Conservation (phyloP, 768 basidiomycete species). For the Boletus subcaerulescens region DNA sequence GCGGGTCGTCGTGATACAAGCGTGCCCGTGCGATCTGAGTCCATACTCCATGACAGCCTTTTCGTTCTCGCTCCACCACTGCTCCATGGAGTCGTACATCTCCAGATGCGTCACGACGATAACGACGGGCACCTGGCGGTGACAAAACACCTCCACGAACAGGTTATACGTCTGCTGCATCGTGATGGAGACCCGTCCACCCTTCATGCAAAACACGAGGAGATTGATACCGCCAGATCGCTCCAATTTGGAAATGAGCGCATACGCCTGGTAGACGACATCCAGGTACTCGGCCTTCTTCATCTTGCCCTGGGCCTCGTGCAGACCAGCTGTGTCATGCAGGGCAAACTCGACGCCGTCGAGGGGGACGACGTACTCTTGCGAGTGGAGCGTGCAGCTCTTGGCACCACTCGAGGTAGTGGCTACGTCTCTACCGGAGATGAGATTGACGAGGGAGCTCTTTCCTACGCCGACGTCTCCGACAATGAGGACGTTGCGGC, state of each 20-base stretch:
- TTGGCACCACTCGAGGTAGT: constrained; percentile 27
- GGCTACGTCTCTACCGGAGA: constrained; percentile 14
- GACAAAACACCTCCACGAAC: constrained; percentile 40
- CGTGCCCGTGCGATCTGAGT: constrained; percentile 36
- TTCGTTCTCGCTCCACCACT: constrained; percentile 42
- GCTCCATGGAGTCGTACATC: constrained; percentile 30
- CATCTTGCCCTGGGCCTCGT: constrained; percentile 27
- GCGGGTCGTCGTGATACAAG: constrained; percentile 39
- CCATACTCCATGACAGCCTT: constrained; percentile 28
- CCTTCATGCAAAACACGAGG: constrained; percentile 31
- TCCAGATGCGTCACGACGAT: constrained; percentile 38
- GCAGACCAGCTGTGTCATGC: constrained; percentile 29
- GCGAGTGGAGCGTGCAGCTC: constrained; percentile 37
- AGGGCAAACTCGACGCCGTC: constrained; percentile 18
- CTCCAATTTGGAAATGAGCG: constrained; percentile 34
- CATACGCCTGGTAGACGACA: constrained; percentile 28
- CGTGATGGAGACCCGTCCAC: constrained; percentile 23
- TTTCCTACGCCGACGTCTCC: no score
- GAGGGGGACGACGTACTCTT: constrained; percentile 18
- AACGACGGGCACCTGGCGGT: constrained; percentile 29
- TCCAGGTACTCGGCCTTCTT: constrained; percentile 21
- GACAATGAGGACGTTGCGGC: no score
- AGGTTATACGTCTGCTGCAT: constrained; percentile 31
- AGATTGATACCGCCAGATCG: constrained; percentile 26
- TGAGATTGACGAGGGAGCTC: no score